Conservation (phyloP, 2,329 filamentous ascomycete species). For the Chrysoporthe cubensis region DNA sequence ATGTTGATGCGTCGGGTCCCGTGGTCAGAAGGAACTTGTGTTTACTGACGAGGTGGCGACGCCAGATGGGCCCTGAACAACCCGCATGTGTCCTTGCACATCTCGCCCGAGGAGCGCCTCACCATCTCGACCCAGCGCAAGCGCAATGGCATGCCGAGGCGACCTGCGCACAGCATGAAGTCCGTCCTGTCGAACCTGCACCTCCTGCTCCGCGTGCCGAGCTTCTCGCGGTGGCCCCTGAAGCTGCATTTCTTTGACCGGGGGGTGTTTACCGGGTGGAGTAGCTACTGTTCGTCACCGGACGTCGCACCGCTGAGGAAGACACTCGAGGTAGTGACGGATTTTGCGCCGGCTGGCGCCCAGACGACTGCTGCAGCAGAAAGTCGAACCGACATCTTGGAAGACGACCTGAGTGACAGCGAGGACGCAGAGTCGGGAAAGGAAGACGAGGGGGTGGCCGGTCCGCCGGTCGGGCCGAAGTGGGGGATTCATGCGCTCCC, state of each 20-base stretch:
- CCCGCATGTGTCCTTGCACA: slow-evolving; percentile 78
- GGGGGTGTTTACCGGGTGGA: slow-evolving; percentile 74
- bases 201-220: slow-evolving; percentile 75
- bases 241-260: slow-evolving; percentile 75
- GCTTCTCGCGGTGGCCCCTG: slow-evolving; percentile 84
- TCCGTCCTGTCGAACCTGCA: slow-evolving; percentile 81
- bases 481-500: slow-evolving; percentile 59
- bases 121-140: slow-evolving; percentile 55
- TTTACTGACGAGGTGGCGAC: not conserved
- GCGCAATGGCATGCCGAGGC: slow-evolving; percentile 56
- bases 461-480: slow-evolving; percentile 21
- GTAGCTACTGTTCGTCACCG: slow-evolving; percentile 53
- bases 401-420: slow-evolving; percentile 11
- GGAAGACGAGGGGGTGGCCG: not conserved
- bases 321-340: slow-evolving; percentile 59
- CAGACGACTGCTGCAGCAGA: slow-evolving; percentile 5
- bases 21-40: not conserved
- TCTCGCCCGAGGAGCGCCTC: slow-evolving; percentile 66
- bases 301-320: slow-evolving; percentile 51
- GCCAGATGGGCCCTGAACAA: slow-evolving; percentile 90
- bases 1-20: slow-evolving; percentile 31
- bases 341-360: slow-evolving; percentile 47
- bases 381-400: not conserved
- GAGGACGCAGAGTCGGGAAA: not conserved
- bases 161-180: slow-evolving; percentile 63